Evolutionary conservation across 148 eudicot species (phyloP), one percentile per base, ranked within the genome.

Genomic region (Talinum fruticosum): DNA sequence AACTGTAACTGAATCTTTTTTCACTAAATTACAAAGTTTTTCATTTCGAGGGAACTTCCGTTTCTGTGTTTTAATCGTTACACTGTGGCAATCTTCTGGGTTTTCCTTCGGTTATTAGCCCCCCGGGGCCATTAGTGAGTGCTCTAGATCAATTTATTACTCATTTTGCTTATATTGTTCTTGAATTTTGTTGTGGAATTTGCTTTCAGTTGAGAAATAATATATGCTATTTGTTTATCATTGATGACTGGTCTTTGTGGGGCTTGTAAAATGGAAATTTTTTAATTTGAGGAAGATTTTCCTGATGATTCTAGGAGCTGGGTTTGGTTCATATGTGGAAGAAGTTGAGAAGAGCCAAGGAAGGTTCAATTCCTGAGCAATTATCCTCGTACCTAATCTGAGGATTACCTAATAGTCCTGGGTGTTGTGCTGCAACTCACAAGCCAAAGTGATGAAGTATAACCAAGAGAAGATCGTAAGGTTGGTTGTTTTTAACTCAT

Each of bases 381-480:
- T 13, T 32, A 10, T 53, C 38, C 30, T 32, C 45, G 28, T 6
- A 62, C 33, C 30, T 32, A 30, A 37, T 77, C 36, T 10, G 37
- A 66, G 38, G 73, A 28, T 24, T 44, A 23, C 32, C n/a, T 69
- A 44, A 47, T 32, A 0, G 6, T 79, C 65, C 30, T 70, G 37
- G 72, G 5, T 54, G 66, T 32, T 4, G 54, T 80, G 74, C 18
- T 29, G 70, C 41, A 66, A 30, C n/a, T 24, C 64, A 26, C 18
- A 44, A 57, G 57, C 62, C 64, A 24, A 18, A 71, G 78, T 37
- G 75, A 82, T 82, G 84, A 82, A 82, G 78, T 69, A 59, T 69
- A 78, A 82, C 75, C 78, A 74, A 34, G 84, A 82, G 72, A 82
- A 82, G 75, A 44, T 73, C 53, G 84, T 82, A 37, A 82, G 84